Base-by-base conservation (phyloP, 1,284 basidiomycete species). In the Rugosomyces carneus region DNA sequence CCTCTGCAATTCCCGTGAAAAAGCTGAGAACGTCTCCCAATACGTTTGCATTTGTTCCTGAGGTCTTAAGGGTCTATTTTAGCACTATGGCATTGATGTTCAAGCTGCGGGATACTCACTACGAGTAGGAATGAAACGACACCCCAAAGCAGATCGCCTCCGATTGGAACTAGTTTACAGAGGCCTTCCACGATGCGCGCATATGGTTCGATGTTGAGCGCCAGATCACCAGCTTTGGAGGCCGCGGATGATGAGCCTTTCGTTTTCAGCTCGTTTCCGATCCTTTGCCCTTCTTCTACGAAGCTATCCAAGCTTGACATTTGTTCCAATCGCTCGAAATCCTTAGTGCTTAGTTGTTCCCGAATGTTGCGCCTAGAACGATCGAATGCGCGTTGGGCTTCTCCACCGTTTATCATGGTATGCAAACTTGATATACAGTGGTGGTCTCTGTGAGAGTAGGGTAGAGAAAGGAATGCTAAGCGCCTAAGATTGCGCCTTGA, bases 311-410 rank as follows among this genome's bases (percentile, higher is more conserved):
- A 32, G 13, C 8, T 44, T 5, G 18, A 40, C 1, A 42, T 38
- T 24, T 24, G 6, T 5, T 44, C 36, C 20, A 48, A 37, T 4
- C n/a, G 38, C 1, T 32, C 18, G 10, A 38, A 23, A 32, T 48
- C 42, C 16, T 36, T 20, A 4, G 38, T 34, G 9, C 11, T 44
- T 2, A 48, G 21, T 13, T 37, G 42, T 35, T 48, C 37, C 4
- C 11, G 39, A 16, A 41, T 45, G 7, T 31, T 23, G 4, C 15
- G 23, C 11, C 15, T 45, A 2, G 48, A 43, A 16, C 31, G 48
- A 6, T 45, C 35, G 15, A 45, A 45, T 11, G 44, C 40, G n/a
- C 31, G 10, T 10, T 42, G 37, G 15, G 32, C 38, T 15, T 34
- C n/a, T 34, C 8, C n/a, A 11, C 3, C 31, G 15, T 34, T 8